Percentiles rank a stretch among this genome's conserved stretches.
Conservation (phyloP, 2,329 filamentous ascomycete genomes). For the Cladosporium sphaerospermum region DNA sequence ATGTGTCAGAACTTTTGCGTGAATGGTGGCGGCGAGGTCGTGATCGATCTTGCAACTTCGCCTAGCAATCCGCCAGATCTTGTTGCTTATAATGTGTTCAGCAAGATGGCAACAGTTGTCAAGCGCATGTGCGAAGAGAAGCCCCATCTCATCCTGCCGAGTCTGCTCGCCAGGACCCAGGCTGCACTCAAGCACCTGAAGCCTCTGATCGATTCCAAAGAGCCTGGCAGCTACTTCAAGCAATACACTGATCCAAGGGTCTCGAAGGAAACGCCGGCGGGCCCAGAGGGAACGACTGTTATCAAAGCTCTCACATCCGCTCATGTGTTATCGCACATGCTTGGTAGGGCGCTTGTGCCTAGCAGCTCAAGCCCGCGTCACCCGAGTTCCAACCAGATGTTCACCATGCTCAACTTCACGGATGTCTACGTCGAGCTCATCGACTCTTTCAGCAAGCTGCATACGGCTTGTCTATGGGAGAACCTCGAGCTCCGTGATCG, state of each 20-base stretch:
- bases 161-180: slow-evolving; percentile 69
- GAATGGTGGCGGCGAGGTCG: slow-evolving; percentile 70
- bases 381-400: slow-evolving; percentile 52
- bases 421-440: slow-evolving; percentile 77
- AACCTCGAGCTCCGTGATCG: slow-evolving; percentile 68
- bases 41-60: slow-evolving; percentile 77
- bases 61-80: slow-evolving; percentile 73
- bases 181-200: slow-evolving; percentile 61
- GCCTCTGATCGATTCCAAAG: slow-evolving; percentile 49
- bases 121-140: slow-evolving; percentile 74
- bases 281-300: slow-evolving; percentile 59
- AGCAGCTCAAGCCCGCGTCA: neutral
- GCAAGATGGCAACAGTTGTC: slow-evolving; percentile 67
- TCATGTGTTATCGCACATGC: slow-evolving; percentile 67
- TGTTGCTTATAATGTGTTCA: slow-evolving; percentile 59
- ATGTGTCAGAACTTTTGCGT: slow-evolving; percentile 71
- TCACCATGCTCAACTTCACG: slow-evolving; percentile 72
- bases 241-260: slow-evolving; percentile 10
- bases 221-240: slow-evolving; percentile 15
- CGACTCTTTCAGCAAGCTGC: slow-evolving; percentile 66
- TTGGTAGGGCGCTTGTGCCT: slow-evolving; percentile 42
- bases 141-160: slow-evolving; percentile 73
- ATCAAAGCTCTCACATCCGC: slow-evolving; percentile 72
- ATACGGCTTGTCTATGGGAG: slow-evolving; percentile 78
- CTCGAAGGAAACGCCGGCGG: slow-evolving; percentile 10